These are phyloP conservation scores for Asterochloris erici DNA, from an alignment of 139 green algal species.

Conservation along the genomic window DNA sequence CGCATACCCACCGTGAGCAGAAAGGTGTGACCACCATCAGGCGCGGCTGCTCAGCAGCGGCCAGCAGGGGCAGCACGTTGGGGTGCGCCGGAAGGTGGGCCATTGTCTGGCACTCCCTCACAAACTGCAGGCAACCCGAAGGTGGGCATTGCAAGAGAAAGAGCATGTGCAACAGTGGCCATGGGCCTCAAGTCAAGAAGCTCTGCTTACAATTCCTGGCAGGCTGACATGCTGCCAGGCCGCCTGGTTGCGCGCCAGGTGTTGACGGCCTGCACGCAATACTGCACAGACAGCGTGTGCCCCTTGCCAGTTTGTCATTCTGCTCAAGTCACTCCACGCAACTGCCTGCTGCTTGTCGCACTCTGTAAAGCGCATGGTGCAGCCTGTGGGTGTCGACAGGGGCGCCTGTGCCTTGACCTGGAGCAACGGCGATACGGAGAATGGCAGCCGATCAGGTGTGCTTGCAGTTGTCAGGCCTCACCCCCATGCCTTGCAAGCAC, in stretches of 20 bases:
- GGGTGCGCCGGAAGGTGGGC: conserved; percentile 42
- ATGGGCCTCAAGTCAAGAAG: neutral
- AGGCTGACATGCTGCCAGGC: neutral
- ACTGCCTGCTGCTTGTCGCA: no score
- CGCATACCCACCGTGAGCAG: no score
- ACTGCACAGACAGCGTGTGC: neutral
- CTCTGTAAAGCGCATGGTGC: no score
- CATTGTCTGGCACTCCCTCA: conserved; percentile 53
- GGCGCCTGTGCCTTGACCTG: no score
- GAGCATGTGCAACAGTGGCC: neutral
- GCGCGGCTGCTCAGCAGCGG: conserved; percentile 9
- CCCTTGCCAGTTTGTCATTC: neutral
- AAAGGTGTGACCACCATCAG: no score
- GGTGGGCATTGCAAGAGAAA: neutral
- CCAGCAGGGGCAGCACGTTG: conserved; percentile 53
- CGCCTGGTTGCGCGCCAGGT: neutral
- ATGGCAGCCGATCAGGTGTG: neutral
- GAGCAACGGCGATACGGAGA: neutral
- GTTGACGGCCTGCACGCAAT: neutral
- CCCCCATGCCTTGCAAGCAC: neutral
- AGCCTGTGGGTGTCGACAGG: neutral
- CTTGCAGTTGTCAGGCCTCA: neutral
- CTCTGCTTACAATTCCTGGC: neutral
- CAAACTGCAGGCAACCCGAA: neutral
- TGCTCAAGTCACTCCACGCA: no score